Evolutionary conservation across 106 monocot species (phyloP).

Genomic region (Cymbidium sinense): DNA sequence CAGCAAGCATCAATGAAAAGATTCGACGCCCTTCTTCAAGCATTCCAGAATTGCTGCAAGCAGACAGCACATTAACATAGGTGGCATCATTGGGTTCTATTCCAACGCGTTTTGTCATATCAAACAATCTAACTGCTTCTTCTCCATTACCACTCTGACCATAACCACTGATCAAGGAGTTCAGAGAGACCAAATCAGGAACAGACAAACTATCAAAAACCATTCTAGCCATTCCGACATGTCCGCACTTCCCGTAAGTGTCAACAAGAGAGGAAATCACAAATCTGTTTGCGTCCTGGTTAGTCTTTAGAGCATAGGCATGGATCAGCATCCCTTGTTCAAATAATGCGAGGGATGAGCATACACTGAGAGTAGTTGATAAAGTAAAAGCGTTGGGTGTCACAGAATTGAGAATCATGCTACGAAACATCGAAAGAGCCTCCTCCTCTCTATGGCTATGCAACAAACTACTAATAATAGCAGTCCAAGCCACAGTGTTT

Average conservation of each 20-base stretch:
- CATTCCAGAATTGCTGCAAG: conserved; percentile 58
- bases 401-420: conserved; percentile 20
- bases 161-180: conserved; percentile 61
- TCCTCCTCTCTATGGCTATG: conserved; percentile 35
- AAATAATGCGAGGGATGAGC: conserved; percentile 44
- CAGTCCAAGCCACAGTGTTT: conserved; percentile 47
- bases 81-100: conserved; percentile 45
- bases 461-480: conserved; percentile 39
- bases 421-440: conserved; percentile 38
- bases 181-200: conserved; percentile 50
- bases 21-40: conserved; percentile 50
- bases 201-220: conserved; percentile 25
- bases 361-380: conserved; percentile 45
- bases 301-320: conserved; percentile 32
- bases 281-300: conserved; percentile 31
- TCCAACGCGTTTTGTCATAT: conserved; percentile 15
- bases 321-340: conserved; percentile 39
- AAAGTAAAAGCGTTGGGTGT: conserved; percentile 43
- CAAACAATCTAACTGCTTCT: conserved; percentile 44
- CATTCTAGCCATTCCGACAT: conserved; percentile 30
- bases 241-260: conserved; percentile 64
- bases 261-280: conserved; percentile 54
- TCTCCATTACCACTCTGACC: conserved; percentile 47
- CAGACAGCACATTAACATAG: conserved; percentile 37
- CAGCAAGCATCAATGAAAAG: conserved; percentile 27